Conservation (phyloP, 2,329 filamentous ascomycete species). For the Mycogone perniciosa region DNA sequence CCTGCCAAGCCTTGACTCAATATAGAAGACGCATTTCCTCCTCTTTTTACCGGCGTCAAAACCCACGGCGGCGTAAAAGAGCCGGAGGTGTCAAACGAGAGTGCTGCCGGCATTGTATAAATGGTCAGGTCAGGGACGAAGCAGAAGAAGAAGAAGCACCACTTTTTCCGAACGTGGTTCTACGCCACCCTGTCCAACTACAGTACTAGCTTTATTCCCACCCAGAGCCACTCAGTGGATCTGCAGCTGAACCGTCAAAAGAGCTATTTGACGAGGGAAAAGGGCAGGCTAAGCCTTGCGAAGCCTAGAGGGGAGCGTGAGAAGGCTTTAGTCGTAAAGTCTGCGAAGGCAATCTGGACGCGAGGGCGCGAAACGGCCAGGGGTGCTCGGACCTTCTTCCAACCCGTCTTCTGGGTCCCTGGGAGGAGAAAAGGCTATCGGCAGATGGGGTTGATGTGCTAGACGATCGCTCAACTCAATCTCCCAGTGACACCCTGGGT, state of each 20-base stretch:
- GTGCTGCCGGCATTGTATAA: not conserved
- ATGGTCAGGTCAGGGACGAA: not conserved
- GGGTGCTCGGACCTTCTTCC: slow-evolving; percentile 1
- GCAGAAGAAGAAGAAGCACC: not conserved
- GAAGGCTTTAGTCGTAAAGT: slow-evolving; percentile 7
- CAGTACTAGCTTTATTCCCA: not conserved
- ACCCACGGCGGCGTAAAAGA: not conserved
- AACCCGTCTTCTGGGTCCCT: not conserved
- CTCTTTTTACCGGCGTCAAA: not conserved
- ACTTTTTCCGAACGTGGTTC: not conserved
- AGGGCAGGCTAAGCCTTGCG: slow-evolving; percentile 7
- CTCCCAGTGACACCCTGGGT: no score
- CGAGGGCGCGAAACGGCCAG: slow-evolving; percentile 10
- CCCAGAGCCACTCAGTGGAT: not conserved
- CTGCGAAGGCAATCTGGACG: slow-evolving; percentile 9
- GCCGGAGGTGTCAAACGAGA: not conserved
- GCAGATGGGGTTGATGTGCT: no score
- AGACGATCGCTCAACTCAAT: no score
- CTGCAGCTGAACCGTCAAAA: not conserved
- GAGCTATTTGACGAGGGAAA: not conserved
- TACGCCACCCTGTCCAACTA: not conserved
- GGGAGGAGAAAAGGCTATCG: no score
- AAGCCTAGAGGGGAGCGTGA: slow-evolving; percentile 3
- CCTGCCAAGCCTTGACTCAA: not conserved
- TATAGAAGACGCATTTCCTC: not conserved